Base-by-base conservation (phyloP, 1,284 basidiomycete species). In the Irpex rosettiformis region DNA sequence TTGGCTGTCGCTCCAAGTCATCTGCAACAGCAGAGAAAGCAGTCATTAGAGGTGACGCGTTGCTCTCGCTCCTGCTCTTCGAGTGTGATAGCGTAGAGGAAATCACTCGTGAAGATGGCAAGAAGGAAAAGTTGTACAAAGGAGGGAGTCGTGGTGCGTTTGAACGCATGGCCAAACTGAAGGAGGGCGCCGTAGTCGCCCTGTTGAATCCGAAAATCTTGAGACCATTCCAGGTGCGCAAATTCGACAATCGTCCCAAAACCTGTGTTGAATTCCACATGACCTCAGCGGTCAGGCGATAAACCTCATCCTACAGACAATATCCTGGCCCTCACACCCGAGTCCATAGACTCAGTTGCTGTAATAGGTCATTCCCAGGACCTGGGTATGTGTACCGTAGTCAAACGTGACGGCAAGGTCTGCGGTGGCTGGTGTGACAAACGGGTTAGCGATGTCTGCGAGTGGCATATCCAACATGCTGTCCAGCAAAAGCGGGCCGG, bases 91-190 rank as follows among this genome's bases (percentile, higher is more conserved):
- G 75, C 1, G 83, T 79, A 60, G 86, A 89, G 59, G 65, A 79
- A 7, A 63, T 89, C 18, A 76, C 74, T 1, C 71, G 71, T 22
- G 82, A 81, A 13, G 75, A 80, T 54, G 69, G 76, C 22, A 78
- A 76, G 56, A 79, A 80, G 47, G 76, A 81, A 66, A 90, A 85
- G 66, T 65, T 87, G 0, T 96, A 94, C 70, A 82, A 81, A 61
- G 95, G 96, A 1, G 96, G 96, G 0, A 95, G 93, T 62, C 84
- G 86, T 1, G 96, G 96, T 4, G 96, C 96, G 0, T 99, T 93
- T 69, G 96, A 98, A 71, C 79, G 82, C 59, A 84, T 93, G 73
- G 88, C 90, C 58, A 93, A 92, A 69, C 75, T 96, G 61, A 85
- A 84, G 52, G 91, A 94, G 62, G 96, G 96, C 1, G 89, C 93